These are phyloP conservation scores for Saturnispora silvae DNA, from an alignment of 805 yeast species.

Conservation along the genomic window DNA sequence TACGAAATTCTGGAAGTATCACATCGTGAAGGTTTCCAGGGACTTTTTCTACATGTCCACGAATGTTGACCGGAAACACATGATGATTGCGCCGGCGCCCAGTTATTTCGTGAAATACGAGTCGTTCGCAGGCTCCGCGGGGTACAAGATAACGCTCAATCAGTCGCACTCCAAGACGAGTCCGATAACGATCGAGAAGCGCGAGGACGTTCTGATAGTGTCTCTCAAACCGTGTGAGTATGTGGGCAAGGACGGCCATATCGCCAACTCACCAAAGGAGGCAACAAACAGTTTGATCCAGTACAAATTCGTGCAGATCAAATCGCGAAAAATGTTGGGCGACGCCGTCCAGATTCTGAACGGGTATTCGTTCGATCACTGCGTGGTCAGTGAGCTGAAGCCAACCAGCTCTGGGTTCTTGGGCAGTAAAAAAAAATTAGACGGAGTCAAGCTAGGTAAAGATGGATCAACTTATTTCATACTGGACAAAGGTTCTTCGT, in stretches of 20 bases:
- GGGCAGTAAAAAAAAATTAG: slow-evolving; percentile 18
- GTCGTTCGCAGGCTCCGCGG: slow-evolving; percentile 15
- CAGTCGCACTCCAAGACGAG: slow-evolving; percentile 15
- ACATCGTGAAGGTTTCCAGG: slow-evolving; percentile 41
- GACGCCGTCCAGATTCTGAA: slow-evolving; percentile 2
- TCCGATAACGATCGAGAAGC: slow-evolving; percentile 19
- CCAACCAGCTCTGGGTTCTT: slow-evolving; percentile 12
- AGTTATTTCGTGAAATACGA: slow-evolving; percentile 43
- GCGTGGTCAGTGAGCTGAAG: slow-evolving; percentile 19
- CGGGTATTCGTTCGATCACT: slow-evolving; percentile 15
- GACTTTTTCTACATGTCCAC: slow-evolving; percentile 50
- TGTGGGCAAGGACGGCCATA: not conserved
- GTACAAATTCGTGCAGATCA: not conserved
- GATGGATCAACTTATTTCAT: slow-evolving; percentile 22
- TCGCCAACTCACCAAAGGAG: not conserved
- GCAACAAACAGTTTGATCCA: not conserved
- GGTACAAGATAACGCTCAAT: slow-evolving; percentile 26
- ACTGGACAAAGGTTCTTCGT: slow-evolving; percentile 14
- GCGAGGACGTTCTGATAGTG: slow-evolving; percentile 17
- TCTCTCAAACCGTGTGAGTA: slow-evolving; percentile 3
- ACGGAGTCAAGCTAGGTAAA: slow-evolving; percentile 25
- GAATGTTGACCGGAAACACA: slow-evolving; percentile 52
- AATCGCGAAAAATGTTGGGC: not conserved
- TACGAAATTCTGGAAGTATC: slow-evolving; percentile 48
- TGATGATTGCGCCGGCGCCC: slow-evolving; percentile 50